These are phyloP conservation scores for Cryptosporidium ubiquitum DNA, from an alignment of 169 alveolate species.

Conservation along the genomic window DNA sequence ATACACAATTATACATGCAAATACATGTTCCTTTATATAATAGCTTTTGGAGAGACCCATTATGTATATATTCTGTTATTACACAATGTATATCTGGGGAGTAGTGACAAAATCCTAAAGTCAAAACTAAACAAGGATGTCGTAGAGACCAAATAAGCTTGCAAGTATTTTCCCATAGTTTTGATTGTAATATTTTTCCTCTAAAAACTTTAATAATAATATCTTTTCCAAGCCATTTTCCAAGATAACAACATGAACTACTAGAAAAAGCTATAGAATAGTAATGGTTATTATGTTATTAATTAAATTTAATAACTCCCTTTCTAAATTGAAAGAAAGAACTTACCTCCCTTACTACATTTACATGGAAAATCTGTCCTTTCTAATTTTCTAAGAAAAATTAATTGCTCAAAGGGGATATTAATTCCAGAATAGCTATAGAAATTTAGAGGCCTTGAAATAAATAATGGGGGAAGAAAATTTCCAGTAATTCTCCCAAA, in stretches of 20 bases:
- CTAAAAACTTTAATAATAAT: constrained; percentile 46
- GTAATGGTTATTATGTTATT: background rate
- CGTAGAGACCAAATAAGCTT: constrained; percentile 64
- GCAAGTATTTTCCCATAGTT: constrained; percentile 70
- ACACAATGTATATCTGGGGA: constrained; percentile 62
- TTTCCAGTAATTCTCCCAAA: background rate
- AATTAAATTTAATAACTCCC: background rate
- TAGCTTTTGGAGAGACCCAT: constrained; percentile 44
- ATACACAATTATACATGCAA: constrained; percentile 23
- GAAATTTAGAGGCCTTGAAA: constrained; percentile 9
- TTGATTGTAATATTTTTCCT: constrained; percentile 26
- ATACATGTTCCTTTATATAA: constrained; percentile 40
- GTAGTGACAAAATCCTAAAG: constrained; percentile 56
- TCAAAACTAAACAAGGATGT: constrained; percentile 61
- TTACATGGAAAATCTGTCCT: constrained; percentile 22
- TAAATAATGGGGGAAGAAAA: background rate
- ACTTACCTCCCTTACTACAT: constrained; percentile 7
- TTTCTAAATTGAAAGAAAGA: background rate
- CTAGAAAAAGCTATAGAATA: background rate
- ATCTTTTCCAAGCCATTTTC: constrained; percentile 67
- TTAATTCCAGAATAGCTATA: constrained; percentile 47
- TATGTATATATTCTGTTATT: constrained; percentile 53
- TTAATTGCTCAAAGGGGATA: constrained; percentile 67
- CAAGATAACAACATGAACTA: constrained; percentile 63
- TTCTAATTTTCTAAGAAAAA: constrained; percentile 5